phyloP scores from a whole-genome alignment of 139 green algal species.

The Micractinium sp. region DNA sequence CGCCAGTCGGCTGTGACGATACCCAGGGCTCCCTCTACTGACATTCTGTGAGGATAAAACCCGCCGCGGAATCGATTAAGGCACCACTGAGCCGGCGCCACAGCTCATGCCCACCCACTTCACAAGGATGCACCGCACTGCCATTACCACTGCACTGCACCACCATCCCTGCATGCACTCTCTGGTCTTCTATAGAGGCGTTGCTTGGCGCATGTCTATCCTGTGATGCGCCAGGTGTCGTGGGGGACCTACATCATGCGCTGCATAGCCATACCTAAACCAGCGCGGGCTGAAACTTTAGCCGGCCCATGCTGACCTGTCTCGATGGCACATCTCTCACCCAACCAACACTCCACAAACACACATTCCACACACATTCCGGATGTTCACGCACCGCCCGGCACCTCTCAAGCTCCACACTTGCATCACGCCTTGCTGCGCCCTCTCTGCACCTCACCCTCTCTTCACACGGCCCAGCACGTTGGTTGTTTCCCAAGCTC shows the following conservation, averaged over 20 bases:
- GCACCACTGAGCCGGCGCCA: constrained; percentile 44
- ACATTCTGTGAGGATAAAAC: constrained; percentile 47
- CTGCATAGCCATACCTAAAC: constrained; percentile 49
- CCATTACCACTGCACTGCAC: neutral
- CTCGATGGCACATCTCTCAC: constrained; percentile 50
- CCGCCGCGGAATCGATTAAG: constrained; percentile 57
- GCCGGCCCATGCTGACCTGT: constrained; percentile 53
- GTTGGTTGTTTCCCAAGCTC: too few relatives aligned
- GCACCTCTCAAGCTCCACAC: neutral
- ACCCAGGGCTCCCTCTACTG: constrained; percentile 59
- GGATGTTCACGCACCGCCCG: neutral
- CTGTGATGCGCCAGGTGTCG: constrained; percentile 45
- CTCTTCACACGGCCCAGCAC: neutral
- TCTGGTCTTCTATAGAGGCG: constrained; percentile 41
- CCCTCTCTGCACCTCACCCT: neutral
- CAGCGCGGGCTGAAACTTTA: constrained; percentile 39
- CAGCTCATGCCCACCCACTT: neutral
- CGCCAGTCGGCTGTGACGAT: constrained; percentile 39
- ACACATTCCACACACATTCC: neutral
- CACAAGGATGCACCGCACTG: neutral
- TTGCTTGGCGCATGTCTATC: constrained; percentile 43
- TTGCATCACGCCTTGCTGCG: neutral
- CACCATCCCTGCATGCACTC: neutral
- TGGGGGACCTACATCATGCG: constrained; percentile 37
- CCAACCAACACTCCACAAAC: neutral